These are phyloP conservation scores for Juncus inflexus DNA, from an alignment of 176 grass and related monocot species.

Conservation along the genomic window DNA sequence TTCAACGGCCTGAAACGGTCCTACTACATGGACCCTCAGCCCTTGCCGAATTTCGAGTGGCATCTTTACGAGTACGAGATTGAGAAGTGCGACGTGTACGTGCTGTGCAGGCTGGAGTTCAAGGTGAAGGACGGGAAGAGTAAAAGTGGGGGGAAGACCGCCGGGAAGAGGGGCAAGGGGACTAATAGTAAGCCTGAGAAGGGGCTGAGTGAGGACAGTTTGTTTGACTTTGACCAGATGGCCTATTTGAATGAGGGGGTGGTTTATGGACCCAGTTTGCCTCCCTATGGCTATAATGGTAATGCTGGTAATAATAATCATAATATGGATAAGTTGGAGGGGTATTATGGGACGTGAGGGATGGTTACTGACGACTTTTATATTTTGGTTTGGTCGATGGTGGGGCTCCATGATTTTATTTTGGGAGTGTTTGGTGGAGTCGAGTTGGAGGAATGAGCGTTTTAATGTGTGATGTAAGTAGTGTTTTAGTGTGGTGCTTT, in stretches of 20 bases:
- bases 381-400: constrained; percentile 9
- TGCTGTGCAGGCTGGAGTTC: constrained; percentile 73
- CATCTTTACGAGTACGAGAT: constrained; percentile 93
- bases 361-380: constrained; percentile 32
- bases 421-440: constrained; percentile 23
- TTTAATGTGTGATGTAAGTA: too few relatives aligned
- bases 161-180: constrained; percentile 47
- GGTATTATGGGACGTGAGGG: constrained; percentile 40
- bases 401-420: constrained; percentile 25
- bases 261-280: constrained; percentile 71
- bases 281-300: constrained; percentile 30
- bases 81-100: constrained; percentile 62
- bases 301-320: background rate
- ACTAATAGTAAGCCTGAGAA: constrained; percentile 29
- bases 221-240: constrained; percentile 36
- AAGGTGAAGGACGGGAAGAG: constrained; percentile 69
- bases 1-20: constrained; percentile 73
- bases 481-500: too few relatives aligned
- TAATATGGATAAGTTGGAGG: constrained; percentile 25
- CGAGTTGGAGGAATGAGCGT: background rate
- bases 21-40: constrained; percentile 97
- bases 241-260: constrained; percentile 35
- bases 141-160: constrained; percentile 51
- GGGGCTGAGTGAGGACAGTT: constrained; percentile 30
- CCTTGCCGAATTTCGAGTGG: constrained; percentile 63